phyloP scores from a whole-genome alignment of 176 grass and related monocot genomes.

The Oryza officinalis region DNA sequence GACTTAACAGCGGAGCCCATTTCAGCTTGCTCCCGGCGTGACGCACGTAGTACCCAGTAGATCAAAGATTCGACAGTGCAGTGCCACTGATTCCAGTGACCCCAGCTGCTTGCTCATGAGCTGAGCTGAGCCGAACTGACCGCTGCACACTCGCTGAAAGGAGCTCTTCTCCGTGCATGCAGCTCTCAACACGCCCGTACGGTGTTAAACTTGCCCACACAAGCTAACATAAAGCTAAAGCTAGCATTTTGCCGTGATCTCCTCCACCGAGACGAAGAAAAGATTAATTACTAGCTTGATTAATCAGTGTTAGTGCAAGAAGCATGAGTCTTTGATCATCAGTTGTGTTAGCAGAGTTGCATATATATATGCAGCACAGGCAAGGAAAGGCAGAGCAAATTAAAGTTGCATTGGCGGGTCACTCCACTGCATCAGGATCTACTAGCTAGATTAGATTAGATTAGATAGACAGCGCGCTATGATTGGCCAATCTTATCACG shows the following conservation, averaged over 20 bases:
- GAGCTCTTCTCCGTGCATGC: not conserved
- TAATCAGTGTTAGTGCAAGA: not conserved
- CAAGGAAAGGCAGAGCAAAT: not conserved
- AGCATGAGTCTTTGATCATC: not conserved
- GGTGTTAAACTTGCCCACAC: too few species aligned
- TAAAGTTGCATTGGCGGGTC: constrained; percentile 3
- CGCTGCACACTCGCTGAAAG: not conserved
- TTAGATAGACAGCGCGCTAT: constrained; percentile 9
- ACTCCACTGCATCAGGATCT: constrained; percentile 24
- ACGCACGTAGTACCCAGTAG: constrained; percentile 31
- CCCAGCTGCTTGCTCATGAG: not conserved
- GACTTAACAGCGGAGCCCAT: constrained; percentile 41
- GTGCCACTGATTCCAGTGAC: not conserved
- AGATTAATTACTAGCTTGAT: not conserved
- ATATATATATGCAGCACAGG: too few species aligned
- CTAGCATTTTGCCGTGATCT: not conserved
- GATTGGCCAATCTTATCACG: constrained; percentile 14
- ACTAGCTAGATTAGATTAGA: not conserved
- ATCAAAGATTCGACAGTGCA: constrained; percentile 7
- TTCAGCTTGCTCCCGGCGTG: constrained; percentile 30
- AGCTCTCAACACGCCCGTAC: not conserved
- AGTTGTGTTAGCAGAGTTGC: too few species aligned
- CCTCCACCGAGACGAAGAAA: too few species aligned
- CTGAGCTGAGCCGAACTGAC: not conserved
- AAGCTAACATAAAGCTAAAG: not conserved